phyloP scores from a whole-genome alignment of 2,329 filamentous ascomycete genomes.

The Fusarium compactum region DNA sequence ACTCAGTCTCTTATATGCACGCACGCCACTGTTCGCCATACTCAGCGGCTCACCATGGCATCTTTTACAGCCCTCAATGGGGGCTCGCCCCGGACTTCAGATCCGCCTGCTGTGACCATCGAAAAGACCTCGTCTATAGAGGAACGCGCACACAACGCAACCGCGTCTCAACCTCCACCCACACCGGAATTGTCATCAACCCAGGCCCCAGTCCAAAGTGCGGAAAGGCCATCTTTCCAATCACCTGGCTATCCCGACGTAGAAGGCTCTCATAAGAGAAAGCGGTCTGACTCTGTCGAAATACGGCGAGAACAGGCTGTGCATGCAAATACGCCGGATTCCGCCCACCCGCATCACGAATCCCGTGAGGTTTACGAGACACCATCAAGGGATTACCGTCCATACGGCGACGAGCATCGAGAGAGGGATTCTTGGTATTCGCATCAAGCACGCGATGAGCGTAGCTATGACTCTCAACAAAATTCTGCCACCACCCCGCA shows the following conservation, averaged over 20 bases:
- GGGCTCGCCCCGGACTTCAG: constrained; percentile 59
- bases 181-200: constrained; percentile 47
- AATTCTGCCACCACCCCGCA: constrained; percentile 60
- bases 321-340: constrained; percentile 54
- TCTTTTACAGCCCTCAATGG: constrained; percentile 66
- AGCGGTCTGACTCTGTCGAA: constrained; percentile 75
- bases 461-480: constrained; percentile 61
- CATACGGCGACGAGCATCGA: constrained; percentile 59
- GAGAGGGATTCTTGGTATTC: constrained; percentile 65
- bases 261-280: constrained; percentile 72
- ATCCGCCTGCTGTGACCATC: constrained; percentile 49
- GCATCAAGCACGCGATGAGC: constrained; percentile 61
- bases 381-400: constrained; percentile 60
- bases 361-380: constrained; percentile 58
- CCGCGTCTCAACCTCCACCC: constrained; percentile 43
- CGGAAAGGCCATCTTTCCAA: constrained; percentile 58
- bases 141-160: constrained; percentile 49
- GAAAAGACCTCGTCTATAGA: constrained; percentile 51
- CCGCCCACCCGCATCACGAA: constrained; percentile 50
- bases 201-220: constrained; percentile 56
- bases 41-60: constrained; percentile 56
- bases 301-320: constrained; percentile 53
- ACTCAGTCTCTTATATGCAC: background rate
- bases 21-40: constrained; percentile 2
- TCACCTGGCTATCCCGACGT: constrained; percentile 57